Percentiles rank a stretch among this genome's conserved stretches.
Evolutionary conservation across 495 filamentous ascomycete genomes (phyloP).

Genomic region (Arthonia radiata): DNA sequence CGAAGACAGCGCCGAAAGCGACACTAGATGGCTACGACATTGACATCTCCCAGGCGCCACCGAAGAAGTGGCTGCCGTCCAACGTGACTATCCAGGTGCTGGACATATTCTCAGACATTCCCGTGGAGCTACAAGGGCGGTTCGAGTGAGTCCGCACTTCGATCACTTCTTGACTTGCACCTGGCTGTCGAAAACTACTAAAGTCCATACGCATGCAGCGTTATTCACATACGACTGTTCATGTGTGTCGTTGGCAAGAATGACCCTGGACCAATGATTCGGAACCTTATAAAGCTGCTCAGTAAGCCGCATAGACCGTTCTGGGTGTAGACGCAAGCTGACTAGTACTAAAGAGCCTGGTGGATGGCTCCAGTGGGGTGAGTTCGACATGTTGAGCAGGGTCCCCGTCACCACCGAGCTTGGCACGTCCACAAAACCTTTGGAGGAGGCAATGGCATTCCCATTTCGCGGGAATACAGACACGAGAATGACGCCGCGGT

Average conservation of each 20-base stretch:
- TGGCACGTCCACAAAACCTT: no score
- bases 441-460: no score
- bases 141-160: no score
- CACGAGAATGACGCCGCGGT: no score
- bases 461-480: no score
- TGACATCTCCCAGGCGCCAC: conserved; percentile 1
- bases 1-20: neutral
- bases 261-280: conserved; percentile 1
- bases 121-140: neutral
- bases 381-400: no score
- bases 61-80: conserved; percentile 3
- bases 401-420: no score
- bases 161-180: no score
- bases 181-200: no score
- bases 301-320: neutral
- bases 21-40: conserved; percentile 2
- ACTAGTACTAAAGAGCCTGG: conserved; percentile 1
- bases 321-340: no score
- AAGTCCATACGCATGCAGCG: no score
- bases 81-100: neutral
- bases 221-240: conserved; percentile 2
- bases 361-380: conserved; percentile 1
- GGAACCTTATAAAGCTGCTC: conserved; percentile 1
- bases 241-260: neutral
- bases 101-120: neutral